A percentile compares a stretch with the other conserved stretches of the same genome.
These are phyloP conservation scores for Oryza australiensis DNA, from an alignment of 176 grass and related monocot genomes.

Conservation along the genomic window DNA sequence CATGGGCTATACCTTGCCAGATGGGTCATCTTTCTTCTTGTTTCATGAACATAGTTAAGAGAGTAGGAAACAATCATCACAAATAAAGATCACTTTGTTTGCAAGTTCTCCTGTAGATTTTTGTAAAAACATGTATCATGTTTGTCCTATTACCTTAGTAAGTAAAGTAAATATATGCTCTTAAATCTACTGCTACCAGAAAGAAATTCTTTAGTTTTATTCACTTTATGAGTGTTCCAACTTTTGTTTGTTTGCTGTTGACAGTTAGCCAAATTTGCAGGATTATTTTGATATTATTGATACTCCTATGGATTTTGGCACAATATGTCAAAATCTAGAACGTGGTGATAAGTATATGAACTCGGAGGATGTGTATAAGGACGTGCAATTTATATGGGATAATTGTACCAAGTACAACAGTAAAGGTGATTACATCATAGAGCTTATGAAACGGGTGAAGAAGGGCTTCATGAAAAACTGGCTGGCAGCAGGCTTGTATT, in stretches of 20 bases:
- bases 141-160: neutral
- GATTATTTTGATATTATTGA: slow-evolving; percentile 98
- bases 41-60: slow-evolving; percentile 14
- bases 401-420: slow-evolving; percentile 96
- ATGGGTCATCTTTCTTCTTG: slow-evolving; percentile 6
- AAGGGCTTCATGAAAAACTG: slow-evolving; percentile 94
- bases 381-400: slow-evolving; percentile 89
- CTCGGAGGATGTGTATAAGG: slow-evolving; percentile 88
- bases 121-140: neutral
- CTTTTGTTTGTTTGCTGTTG: neutral
- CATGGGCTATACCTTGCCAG: neutral
- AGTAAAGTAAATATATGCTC: neutral
- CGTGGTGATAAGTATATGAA: slow-evolving; percentile 79
- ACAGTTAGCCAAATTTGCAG: slow-evolving; percentile 39
- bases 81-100: neutral
- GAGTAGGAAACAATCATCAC: slow-evolving; percentile 10
- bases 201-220: neutral
- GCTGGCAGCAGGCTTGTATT: slow-evolving; percentile 81
- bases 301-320: slow-evolving; percentile 99
- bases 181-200: slow-evolving; percentile 24
- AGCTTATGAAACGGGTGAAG: slow-evolving; percentile 99
- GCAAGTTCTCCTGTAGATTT: neutral
- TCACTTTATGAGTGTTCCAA: neutral
- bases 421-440: slow-evolving; percentile 95
- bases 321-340: slow-evolving; percentile 85